phyloP scores from a whole-genome alignment of 2,329 filamentous ascomycete species.

The Ramularia endophylla region DNA sequence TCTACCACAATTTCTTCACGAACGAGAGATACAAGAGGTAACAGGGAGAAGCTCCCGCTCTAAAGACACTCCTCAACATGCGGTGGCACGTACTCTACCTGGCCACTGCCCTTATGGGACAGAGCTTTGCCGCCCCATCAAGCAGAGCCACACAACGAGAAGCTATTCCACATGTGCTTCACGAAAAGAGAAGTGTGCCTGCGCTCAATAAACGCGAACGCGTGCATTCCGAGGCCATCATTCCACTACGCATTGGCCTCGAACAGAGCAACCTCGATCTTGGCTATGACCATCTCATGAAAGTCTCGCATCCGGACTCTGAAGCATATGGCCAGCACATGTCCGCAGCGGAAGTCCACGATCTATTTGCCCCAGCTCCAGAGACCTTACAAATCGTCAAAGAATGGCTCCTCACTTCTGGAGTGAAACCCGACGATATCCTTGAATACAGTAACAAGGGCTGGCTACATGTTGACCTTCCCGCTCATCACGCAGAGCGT shows the following conservation, averaged over 20 bases:
- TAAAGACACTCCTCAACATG: too few relatives aligned
- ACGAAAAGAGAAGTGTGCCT: slow-evolving; percentile 36
- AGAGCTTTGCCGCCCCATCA: too few relatives aligned
- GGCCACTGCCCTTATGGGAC: too few relatives aligned
- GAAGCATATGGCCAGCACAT: slow-evolving; percentile 40
- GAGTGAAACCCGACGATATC: slow-evolving; percentile 24
- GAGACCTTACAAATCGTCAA: slow-evolving; percentile 36
- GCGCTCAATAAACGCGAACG: slow-evolving; percentile 37
- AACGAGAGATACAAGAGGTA: too few relatives aligned
- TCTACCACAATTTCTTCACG: too few relatives aligned
- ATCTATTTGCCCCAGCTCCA: slow-evolving; percentile 26
- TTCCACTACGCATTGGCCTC: slow-evolving; percentile 25
- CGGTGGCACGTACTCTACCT: too few relatives aligned
- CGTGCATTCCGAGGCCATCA: slow-evolving; percentile 19
- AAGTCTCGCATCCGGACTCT: slow-evolving; percentile 33
- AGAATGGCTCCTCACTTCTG: slow-evolving; percentile 38
- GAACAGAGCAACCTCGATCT: slow-evolving; percentile 21
- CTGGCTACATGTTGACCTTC: slow-evolving; percentile 42
- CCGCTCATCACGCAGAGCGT: slow-evolving; percentile 34
- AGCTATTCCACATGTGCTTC: too few relatives aligned
- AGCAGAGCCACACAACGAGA: too few relatives aligned
- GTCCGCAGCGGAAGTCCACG: slow-evolving; percentile 28
- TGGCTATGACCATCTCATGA: slow-evolving; percentile 24
- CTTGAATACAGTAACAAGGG: slow-evolving; percentile 33
- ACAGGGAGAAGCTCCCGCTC: too few relatives aligned